phyloP scores from a whole-genome alignment of 2,329 filamentous ascomycete genomes.

The Fusarium goolgardi region DNA sequence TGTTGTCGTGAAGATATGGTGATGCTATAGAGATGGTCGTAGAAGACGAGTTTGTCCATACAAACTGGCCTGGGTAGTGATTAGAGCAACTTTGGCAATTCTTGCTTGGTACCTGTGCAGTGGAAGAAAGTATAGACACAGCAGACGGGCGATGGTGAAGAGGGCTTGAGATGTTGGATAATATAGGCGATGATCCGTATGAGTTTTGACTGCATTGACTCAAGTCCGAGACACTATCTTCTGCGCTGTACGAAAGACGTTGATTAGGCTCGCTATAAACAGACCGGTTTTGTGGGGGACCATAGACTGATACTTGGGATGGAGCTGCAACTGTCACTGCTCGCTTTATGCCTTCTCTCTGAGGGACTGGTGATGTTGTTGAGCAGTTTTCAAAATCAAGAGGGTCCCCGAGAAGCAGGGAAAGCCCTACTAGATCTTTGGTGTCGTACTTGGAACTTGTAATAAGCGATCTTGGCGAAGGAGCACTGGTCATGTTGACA shows the following conservation, averaged over 20 bases:
- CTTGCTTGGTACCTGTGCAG: neutral
- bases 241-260: neutral
- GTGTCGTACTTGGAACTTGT: neutral
- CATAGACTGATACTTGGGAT: neutral
- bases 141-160: neutral
- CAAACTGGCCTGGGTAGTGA: constrained; percentile 10
- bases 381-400: neutral
- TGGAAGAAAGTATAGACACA: neutral
- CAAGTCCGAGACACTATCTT: constrained; percentile 5
- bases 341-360: neutral
- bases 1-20: neutral
- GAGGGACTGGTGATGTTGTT: neutral
- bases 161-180: neutral
- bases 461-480: neutral
- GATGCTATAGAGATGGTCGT: constrained; percentile 13
- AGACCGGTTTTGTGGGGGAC: too few species aligned
- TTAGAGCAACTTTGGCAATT: constrained; percentile 1
- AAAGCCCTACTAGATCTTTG: constrained; percentile 14
- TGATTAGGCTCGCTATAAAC: neutral
- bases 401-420: constrained; percentile 22
- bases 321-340: neutral
- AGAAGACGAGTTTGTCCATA: constrained; percentile 28
- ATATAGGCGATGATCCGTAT: constrained; percentile 7
- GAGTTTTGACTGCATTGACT: neutral
- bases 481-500: constrained; percentile 6